Conservation (phyloP, 257 asterid species). For the Cynanchum wilfordii region DNA sequence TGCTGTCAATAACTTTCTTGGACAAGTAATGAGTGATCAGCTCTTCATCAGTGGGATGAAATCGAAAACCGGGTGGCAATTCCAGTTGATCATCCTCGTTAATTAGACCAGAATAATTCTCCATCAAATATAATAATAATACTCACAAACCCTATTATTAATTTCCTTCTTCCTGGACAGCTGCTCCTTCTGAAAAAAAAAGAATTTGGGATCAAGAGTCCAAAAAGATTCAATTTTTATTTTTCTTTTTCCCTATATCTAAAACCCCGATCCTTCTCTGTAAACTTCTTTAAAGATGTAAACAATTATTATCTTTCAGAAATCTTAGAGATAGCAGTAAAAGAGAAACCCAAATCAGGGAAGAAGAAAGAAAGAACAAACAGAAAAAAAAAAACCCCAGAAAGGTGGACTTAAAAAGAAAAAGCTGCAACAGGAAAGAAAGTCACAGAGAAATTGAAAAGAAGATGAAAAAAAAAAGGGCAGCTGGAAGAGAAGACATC, state of each 20-base stretch:
- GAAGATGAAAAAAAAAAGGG: neutral
- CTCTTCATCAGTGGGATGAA: conserved; percentile 80
- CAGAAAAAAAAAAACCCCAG: neutral
- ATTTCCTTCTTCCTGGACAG: neutral
- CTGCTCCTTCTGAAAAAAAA: neutral
- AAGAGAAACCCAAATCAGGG: conserved; percentile 15
- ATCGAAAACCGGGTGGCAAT: conserved; percentile 75
- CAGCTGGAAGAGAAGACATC: conserved; percentile 10
- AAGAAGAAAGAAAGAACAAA: neutral
- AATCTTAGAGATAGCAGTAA: neutral
- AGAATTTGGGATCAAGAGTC: neutral
- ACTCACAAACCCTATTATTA: neutral
- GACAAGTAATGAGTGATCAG: conserved; percentile 63
- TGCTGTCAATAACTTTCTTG: conserved; percentile 41
- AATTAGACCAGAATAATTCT: conserved; percentile 25
- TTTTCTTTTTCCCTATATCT: neutral
- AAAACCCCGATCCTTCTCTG: neutral
- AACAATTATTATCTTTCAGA: conserved; percentile 10
- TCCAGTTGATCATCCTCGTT: conserved; percentile 37
- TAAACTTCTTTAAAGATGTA: neutral
- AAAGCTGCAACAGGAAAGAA: neutral
- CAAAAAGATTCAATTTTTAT: neutral
- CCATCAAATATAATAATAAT: conserved; percentile 22
- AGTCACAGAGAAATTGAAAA: conserved; percentile 19
- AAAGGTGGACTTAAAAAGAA: neutral